Percentiles rank a stretch among this genome's conserved stretches.
Conservation (phyloP, 129 eudicot species). For the Chrysanthemum lavandulifolium region DNA sequence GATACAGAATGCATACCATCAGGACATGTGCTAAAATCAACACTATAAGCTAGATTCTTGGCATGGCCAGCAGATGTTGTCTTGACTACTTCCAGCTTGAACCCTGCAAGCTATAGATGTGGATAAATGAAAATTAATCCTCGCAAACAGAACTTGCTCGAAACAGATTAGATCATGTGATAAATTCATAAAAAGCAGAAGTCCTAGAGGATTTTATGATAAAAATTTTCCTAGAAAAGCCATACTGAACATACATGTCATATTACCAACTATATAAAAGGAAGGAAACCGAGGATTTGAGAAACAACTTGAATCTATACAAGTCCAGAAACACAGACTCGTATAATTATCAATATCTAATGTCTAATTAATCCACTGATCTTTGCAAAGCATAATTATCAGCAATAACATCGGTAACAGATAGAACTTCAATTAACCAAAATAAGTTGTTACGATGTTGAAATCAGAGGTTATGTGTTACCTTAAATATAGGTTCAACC, state of each 20-base stretch:
- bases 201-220: no score
- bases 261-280: no score
- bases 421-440: constrained; percentile 11
- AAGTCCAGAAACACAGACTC: no score
- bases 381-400: constrained; percentile 3
- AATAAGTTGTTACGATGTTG: neutral
- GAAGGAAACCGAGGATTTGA: no score
- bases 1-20: constrained; percentile 57
- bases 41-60: constrained; percentile 74
- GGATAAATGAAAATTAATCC: constrained; percentile 13
- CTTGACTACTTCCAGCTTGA: constrained; percentile 89
- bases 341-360: neutral
- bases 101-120: constrained; percentile 84
- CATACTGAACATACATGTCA: no score
- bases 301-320: no score
- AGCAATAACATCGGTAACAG: constrained; percentile 7
- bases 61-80: constrained; percentile 99
- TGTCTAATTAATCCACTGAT: neutral
- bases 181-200: no score
- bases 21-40: constrained; percentile 93
- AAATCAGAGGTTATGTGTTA: constrained; percentile 29
- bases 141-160: neutral
- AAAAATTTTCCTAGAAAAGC: no score
- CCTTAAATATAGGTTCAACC: constrained; percentile 96
- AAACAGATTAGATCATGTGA: no score